Conservation (phyloP, 2,329 filamentous ascomycete species). For the Fusarium secorum region DNA sequence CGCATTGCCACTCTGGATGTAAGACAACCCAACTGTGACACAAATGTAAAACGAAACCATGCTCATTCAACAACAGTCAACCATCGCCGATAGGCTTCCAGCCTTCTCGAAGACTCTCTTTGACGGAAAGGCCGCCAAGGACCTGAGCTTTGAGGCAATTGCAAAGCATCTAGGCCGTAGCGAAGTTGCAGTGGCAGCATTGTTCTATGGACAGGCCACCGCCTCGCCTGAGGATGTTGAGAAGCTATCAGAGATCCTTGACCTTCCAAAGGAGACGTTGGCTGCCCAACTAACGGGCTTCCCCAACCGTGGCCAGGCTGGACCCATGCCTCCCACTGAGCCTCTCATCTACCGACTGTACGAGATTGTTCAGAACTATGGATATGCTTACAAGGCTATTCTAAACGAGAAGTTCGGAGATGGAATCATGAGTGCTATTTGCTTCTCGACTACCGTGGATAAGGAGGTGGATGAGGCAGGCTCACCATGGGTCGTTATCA, state of each 20-base stretch:
- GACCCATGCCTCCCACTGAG: constrained; percentile 49
- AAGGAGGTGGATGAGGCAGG: constrained; percentile 91
- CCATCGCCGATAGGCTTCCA: constrained; percentile 74
- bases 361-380: constrained; percentile 97
- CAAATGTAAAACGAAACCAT: not conserved
- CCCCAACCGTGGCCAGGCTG: constrained; percentile 78
- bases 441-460: constrained; percentile 88
- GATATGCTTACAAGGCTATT: constrained; percentile 93
- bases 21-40: constrained; percentile 16
- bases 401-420: constrained; percentile 95
- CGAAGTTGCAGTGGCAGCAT: constrained; percentile 83
- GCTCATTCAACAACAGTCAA: constrained; percentile 57
- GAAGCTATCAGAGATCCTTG: constrained; percentile 72
- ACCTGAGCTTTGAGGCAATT: constrained; percentile 82
- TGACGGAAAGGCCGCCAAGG: constrained; percentile 77
- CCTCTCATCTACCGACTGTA: constrained; percentile 82
- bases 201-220: constrained; percentile 89
- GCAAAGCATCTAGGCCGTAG: constrained; percentile 76
- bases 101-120: constrained; percentile 72
- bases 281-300: constrained; percentile 72
- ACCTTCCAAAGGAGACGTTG: constrained; percentile 64
- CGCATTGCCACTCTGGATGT: constrained; percentile 50
- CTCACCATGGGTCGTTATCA: constrained; percentile 84
- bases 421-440: constrained; percentile 97
- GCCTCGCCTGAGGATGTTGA: constrained; percentile 73